phyloP scores from a whole-genome alignment of 2,329 filamentous ascomycete species.

The Cladophialophora yegresii region DNA sequence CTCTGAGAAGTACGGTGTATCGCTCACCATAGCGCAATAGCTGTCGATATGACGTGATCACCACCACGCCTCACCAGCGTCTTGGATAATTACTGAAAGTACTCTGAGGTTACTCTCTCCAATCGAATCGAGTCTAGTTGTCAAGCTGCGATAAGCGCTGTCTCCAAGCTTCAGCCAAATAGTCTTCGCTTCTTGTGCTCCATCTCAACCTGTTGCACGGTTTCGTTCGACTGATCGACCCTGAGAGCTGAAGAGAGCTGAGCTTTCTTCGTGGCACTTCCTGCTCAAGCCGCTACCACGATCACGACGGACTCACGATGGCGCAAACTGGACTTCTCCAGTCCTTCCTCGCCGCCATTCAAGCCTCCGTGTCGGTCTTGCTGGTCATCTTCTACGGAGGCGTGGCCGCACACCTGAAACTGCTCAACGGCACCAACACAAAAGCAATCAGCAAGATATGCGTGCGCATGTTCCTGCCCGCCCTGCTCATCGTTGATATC shows the following conservation, averaged over 20 bases:
- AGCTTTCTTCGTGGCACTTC: neutral
- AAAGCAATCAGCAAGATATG: conserved; percentile 57
- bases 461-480: conserved; percentile 57
- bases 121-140: too few relatives aligned
- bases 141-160: neutral
- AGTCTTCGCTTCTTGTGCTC: neutral
- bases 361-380: conserved; percentile 58
- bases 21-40: neutral
- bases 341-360: conserved; percentile 56
- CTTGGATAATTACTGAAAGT: too few relatives aligned
- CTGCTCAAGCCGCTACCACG: neutral
- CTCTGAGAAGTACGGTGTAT: too few relatives aligned
- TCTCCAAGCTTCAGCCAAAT: neutral
- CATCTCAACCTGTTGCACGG: too few relatives aligned
- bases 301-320: conserved; percentile 10
- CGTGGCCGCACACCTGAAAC: conserved; percentile 52
- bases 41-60: neutral
- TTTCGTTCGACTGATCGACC: neutral
- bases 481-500: conserved; percentile 56
- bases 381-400: conserved; percentile 58
- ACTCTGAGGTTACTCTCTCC: too few relatives aligned
- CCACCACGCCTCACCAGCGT: too few relatives aligned
- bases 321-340: conserved; percentile 33
- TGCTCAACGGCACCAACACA: conserved; percentile 52
- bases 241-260: neutral